phyloP scores from a whole-genome alignment of 805 yeast genomes.

The Yarrowia deformans region DNA sequence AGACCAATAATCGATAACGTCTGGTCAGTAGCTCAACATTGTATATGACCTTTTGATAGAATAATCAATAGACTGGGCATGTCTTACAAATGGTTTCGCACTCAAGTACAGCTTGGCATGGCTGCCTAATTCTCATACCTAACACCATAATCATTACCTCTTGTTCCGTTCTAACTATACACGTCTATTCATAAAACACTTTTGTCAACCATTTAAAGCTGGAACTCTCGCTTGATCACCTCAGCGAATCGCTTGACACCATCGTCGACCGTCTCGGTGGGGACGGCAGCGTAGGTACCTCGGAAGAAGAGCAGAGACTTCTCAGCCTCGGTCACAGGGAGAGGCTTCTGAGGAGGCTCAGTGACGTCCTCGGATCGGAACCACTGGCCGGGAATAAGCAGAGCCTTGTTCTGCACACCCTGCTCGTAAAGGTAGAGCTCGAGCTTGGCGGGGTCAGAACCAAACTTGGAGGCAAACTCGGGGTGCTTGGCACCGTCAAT shows the following conservation, averaged over 20 bases:
- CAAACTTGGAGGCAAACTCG: conserved; percentile 50
- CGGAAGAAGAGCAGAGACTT: conserved; percentile 52
- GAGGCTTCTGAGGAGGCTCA: conserved; percentile 51
- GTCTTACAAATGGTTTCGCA: no score
- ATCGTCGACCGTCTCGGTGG: conserved; percentile 48
- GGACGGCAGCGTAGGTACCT: conserved; percentile 55
- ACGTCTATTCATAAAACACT: conserved; percentile 19
- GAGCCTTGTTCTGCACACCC: conserved; percentile 50
- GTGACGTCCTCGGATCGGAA: conserved; percentile 49
- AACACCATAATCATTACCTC: not conserved
- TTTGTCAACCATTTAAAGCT: conserved; percentile 23
- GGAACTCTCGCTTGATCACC: conserved; percentile 47
- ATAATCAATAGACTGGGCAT: no score
- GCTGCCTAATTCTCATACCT: no score
- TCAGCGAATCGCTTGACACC: conserved; percentile 52
- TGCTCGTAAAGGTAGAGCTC: conserved; percentile 50
- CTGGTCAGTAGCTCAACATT: no score
- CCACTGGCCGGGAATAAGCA: conserved; percentile 55
- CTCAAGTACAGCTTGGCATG: no score
- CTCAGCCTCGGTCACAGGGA: conserved; percentile 45
- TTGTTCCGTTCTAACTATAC: conserved; percentile 15
- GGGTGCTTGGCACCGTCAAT: conserved; percentile 63
- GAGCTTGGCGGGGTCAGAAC: conserved; percentile 46
- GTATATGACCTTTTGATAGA: no score
- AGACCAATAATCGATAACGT: no score